Percentiles rank a stretch among this genome's conserved stretches.
These are phyloP conservation scores for Limtongozyma cylindracea DNA, from an alignment of 805 yeast species.

Conservation along the genomic window DNA sequence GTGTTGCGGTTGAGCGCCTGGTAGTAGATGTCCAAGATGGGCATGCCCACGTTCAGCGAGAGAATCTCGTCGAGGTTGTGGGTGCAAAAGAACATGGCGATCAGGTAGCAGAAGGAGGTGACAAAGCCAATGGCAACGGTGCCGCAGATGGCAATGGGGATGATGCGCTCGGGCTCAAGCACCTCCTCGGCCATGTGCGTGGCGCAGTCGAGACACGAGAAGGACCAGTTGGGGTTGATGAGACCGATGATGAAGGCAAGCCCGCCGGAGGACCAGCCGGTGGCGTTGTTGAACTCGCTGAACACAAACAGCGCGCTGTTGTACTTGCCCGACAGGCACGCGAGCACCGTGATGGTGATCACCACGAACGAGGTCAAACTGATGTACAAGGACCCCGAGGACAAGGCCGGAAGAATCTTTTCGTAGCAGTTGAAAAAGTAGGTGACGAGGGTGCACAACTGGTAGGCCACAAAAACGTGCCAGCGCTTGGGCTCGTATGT, in stretches of 20 bases:
- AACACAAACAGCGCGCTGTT: slow-evolving; percentile 27
- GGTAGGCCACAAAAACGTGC: slow-evolving; percentile 27
- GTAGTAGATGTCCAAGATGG: slow-evolving; percentile 34
- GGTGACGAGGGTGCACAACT: slow-evolving; percentile 15
- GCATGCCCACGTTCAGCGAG: slow-evolving; percentile 27
- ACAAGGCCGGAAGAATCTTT: slow-evolving; percentile 21
- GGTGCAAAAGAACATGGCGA: slow-evolving; percentile 34
- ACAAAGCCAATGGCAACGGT: slow-evolving; percentile 40
- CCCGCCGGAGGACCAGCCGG: slow-evolving; percentile 35
- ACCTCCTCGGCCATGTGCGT: slow-evolving; percentile 52
- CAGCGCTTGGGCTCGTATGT: slow-evolving; percentile 18
- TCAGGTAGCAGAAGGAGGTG: slow-evolving; percentile 26
- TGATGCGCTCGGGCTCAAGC: slow-evolving; percentile 25
- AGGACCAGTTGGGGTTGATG: slow-evolving; percentile 46
- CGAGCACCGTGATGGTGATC: slow-evolving; percentile 26
- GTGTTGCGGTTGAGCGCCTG: slow-evolving; percentile 22
- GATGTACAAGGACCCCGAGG: slow-evolving; percentile 21
- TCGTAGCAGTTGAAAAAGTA: slow-evolving; percentile 24
- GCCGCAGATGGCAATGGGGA: slow-evolving; percentile 35
- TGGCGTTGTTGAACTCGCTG: slow-evolving; percentile 21
- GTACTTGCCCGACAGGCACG: slow-evolving; percentile 23
- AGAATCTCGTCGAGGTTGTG: slow-evolving; percentile 22
- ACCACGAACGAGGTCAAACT: slow-evolving; percentile 25
- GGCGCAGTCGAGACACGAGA: slow-evolving; percentile 43
- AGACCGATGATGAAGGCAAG: slow-evolving; percentile 48